Evolutionary conservation across 371 early-diverging fungal species (phyloP).

Genomic region (Rhizopus microsporus): DNA sequence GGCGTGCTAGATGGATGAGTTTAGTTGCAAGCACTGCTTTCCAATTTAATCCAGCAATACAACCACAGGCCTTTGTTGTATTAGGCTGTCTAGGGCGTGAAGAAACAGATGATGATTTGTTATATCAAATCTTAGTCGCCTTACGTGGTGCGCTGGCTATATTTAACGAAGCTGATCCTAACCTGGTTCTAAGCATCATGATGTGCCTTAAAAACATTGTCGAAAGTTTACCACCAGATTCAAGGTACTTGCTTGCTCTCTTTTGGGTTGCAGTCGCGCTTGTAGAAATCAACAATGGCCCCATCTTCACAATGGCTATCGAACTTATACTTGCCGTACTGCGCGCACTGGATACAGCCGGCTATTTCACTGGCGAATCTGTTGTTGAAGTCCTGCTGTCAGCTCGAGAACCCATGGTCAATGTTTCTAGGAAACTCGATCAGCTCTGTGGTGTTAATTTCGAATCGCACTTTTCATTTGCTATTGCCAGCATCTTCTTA

Average conservation of each 20-base stretch:
- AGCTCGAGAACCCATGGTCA: conserved; percentile 73
- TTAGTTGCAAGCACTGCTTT: conserved; percentile 90
- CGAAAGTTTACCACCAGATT: conserved; percentile 77
- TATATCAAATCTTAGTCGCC: conserved; percentile 88
- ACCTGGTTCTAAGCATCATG: conserved; percentile 80
- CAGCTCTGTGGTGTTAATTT: conserved; percentile 77
- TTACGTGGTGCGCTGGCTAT: conserved; percentile 82
- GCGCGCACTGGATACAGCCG: conserved; percentile 71
- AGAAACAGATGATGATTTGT: conserved; percentile 84
- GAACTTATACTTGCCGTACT: conserved; percentile 73
- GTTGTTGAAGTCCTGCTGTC: conserved; percentile 67
- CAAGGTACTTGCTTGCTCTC: conserved; percentile 75
- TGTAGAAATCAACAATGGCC: conserved; percentile 82
- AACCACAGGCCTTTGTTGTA: conserved; percentile 92
- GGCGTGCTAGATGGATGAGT: conserved; percentile 92
- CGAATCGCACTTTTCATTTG: conserved; percentile 84
- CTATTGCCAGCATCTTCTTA: conserved; percentile 78
- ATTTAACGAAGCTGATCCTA: conserved; percentile 80
- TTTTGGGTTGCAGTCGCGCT: conserved; percentile 91
- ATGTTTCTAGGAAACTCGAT: conserved; percentile 73
- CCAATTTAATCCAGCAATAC: conserved; percentile 90
- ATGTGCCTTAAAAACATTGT: conserved; percentile 89
- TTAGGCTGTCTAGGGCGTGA: conserved; percentile 86
- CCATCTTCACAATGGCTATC: conserved; percentile 74
- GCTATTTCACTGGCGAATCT: conserved; percentile 70